Evolutionary conservation across 805 yeast species (phyloP), one percentile per base, ranked within the genome.

Genomic region (Lipomyces chichibuensis): DNA sequence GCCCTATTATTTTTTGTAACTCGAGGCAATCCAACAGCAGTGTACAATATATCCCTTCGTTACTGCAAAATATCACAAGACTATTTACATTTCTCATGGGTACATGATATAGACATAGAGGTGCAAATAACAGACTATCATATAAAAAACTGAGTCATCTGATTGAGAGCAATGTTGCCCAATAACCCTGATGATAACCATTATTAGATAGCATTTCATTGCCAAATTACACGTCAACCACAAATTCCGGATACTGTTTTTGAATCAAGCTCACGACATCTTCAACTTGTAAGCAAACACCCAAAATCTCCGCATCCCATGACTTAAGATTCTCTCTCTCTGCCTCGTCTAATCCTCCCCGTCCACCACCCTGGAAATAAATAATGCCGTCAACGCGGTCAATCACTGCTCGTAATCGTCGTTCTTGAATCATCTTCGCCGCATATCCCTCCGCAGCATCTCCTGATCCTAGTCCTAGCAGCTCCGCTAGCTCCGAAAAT

Each of bases 391-490:
- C 73, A 23, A 73, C 70, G 65, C 77, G 78, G 62, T 76, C 79
- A 39, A 76, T 75, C 13, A 66, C 67, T 5, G 77, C 79, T 5
- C 67, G 65, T 35, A 76, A 65, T 17, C 78, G 63, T 46, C 73
- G 70, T 60, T 75, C 77, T 13, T 65, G 64, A 29, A 76, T 74
- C 78, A 76, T 77, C n/a, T 70, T 69, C 46, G 76, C 75, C 3
- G 75, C 72, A 60, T 69, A 74, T 2, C 66, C 69, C 59, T 77
- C 79, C 4, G 76, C 75, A 43, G 65, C 62, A n/a, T 39, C 67
- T 5, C 57, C 61, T 13, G 71, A 69, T 5, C 43, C n/a, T 25
- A 77, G 70, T 2, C 70, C 74, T 29, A 77, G 69, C 17, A 75
- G 53, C 37, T 57, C 56, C 4, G 75, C 77, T 29, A 77, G 69